Percentiles rank a stretch among this genome's conserved stretches.
phyloP scores from a whole-genome alignment of 768 basidiomycete species.

The Collybia mongolica region DNA sequence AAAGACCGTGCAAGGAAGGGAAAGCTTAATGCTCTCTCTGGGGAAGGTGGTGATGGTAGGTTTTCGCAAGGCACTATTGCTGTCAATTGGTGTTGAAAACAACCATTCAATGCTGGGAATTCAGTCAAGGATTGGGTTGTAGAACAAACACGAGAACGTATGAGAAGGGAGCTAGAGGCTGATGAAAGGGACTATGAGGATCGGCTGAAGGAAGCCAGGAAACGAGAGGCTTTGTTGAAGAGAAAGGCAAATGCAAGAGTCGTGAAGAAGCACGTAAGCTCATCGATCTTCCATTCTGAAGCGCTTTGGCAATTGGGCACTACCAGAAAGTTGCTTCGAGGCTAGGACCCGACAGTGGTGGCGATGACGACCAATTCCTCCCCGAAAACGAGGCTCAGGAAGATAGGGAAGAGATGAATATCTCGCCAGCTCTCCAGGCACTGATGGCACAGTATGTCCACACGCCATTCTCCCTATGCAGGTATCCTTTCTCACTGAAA shows the following conservation, averaged over 20 bases:
- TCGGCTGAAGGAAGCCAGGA: conserved; percentile 56
- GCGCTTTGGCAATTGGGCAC: not conserved
- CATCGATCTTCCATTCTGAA: not conserved
- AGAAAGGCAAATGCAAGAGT: conserved; percentile 55
- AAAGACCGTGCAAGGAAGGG: conserved; percentile 69
- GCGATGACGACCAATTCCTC: conserved; percentile 69
- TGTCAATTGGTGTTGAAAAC: not conserved
- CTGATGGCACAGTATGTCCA: conserved; percentile 72
- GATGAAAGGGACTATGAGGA: conserved; percentile 66
- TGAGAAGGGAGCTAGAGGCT: conserved; percentile 63
- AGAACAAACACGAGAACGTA: conserved; percentile 65
- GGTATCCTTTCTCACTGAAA: conserved; percentile 2
- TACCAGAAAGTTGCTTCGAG: conserved; percentile 14
- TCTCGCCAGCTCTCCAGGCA: conserved; percentile 76
- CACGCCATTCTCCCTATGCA: conserved; percentile 3
- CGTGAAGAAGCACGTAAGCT: conserved; percentile 57
- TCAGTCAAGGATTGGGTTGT: conserved; percentile 75
- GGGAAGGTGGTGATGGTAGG: conserved; percentile 31
- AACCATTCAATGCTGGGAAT: not conserved
- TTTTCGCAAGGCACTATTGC: not conserved
- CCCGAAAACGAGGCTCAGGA: conserved; percentile 52
- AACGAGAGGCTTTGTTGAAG: conserved; percentile 57
- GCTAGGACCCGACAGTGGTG: conserved; percentile 23
- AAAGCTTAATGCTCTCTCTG: conserved; percentile 42
- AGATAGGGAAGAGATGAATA: conserved; percentile 47